Base-by-base conservation (phyloP, 441 rosid genomes). In the Syzygium syzygioides region DNA sequence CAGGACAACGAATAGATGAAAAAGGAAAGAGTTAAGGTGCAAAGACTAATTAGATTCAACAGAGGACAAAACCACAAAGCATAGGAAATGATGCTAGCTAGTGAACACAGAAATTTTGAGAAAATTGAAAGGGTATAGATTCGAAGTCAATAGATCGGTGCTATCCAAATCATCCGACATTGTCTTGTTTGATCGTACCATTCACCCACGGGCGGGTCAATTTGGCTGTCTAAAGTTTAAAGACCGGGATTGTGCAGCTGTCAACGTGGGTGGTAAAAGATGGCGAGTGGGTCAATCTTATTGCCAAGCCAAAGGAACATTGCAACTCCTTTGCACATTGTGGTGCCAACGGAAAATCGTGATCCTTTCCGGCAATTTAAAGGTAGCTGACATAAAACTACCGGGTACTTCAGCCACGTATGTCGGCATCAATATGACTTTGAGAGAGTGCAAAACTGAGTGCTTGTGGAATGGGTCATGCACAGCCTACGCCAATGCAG, bases 391-490 rank as follows among this genome's bases (percentile, higher is more conserved):
- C 0, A 93, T 95, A 86, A 96, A 93, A 90, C 45, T 41, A 41
- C 45, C 45, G 45, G 7, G 45, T 41, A 41, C 45, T 41, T 41
- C 45, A 1, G 45, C 45, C 45, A 1, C 45, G 7, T 41, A 5
- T 41, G 30, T 48, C 14, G 85, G 95, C 90, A 89, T 93, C 96
- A 90, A 90, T 76, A 80, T 94, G 91, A 93, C 91, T 53, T 87
- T 94, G 87, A 92, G 93, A 56, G 93, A 83, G 14, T 97, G 99
- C 41, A 89, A 85, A 86, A 59, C 89, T 0, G 87, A 83, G 89
- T 97, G 99, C 71, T 87, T 93, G 91, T 91, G 59, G 85, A 93
- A 97, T 64, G 96, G 98, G 59, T 91, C 96, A 3, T 96, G 98
- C 86, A 90, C 89, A 9, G 98, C 94, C 71, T 96, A 93, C 86